Base-by-base conservation (phyloP, 371 early-diverging fungal species). In the Saksenaea oblongispora region DNA sequence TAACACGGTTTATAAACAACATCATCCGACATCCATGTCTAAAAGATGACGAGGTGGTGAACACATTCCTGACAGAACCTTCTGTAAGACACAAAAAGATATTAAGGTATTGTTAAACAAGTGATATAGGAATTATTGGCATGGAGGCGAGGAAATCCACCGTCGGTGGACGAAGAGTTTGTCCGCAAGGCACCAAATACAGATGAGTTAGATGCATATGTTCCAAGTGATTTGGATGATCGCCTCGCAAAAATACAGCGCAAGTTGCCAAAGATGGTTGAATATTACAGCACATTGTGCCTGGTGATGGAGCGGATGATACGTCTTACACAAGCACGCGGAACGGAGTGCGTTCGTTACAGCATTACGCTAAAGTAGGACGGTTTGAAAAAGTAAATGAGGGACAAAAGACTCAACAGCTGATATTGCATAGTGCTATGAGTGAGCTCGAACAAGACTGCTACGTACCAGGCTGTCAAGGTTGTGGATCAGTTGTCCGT, bases 21-120 rank as follows among this genome's bases (percentile, higher is more conserved):
- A 65, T 94, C 31, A 86, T 84, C 28, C 85, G 91, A 54, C 94
- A 94, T 66, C 94, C 94, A 9, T 79, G 86, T 0, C 62, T 94
- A 44, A 74, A 82, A 27, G 78, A 83, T 57, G 92, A 93, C 58
- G 84, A 85, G 5, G 65, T 86, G 1, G 86, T 91, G 2, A 62
- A 78, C 28, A 80, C 80, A 1, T 92, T 91, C 68, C 71, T 91
- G 35, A 87, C 87, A 0, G 90, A 89, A 54, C 86, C 89, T 34
- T 82, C 84, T 67, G 89, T 88, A 80, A 47, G 70, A 65, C 47
- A 56, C 11, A 56, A 13, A 55, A 44, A 26, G 57, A 66, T 65
- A 69, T 72, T 24, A 70, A 68, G 36, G 69, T 69, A 9, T 17
- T 26, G 66, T 59, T 41, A 22, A 53, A 56, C 55, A 17, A 41